Evolutionary conservation across 1,139 yeast genomes (phyloP).

Genomic region (Diutina scorzettiae): DNA sequence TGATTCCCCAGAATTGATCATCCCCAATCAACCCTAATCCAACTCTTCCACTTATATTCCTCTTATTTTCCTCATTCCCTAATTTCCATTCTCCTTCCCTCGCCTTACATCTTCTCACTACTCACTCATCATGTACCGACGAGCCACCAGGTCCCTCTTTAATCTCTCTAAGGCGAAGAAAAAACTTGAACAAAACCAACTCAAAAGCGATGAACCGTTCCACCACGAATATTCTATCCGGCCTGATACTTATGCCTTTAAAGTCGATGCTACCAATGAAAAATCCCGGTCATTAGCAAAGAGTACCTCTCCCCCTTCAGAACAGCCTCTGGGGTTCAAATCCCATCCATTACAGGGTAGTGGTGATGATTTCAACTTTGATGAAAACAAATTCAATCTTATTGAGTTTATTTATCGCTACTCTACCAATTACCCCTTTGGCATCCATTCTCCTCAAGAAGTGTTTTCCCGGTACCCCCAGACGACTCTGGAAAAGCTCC

Average conservation of each 20-base stretch:
- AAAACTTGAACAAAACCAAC: slow-evolving; percentile 9
- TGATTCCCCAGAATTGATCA: too few relatives aligned
- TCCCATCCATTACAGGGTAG: slow-evolving; percentile 22
- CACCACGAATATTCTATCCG: slow-evolving; percentile 35
- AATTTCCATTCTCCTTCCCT: too few relatives aligned
- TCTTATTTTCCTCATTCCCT: too few relatives aligned
- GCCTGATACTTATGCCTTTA: slow-evolving; percentile 38
- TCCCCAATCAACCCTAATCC: too few relatives aligned
- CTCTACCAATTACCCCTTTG: slow-evolving; percentile 35
- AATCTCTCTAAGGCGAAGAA: neutral
- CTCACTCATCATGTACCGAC: neutral
- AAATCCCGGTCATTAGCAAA: slow-evolving; percentile 8
- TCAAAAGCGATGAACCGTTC: slow-evolving; percentile 17
- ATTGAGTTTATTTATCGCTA: slow-evolving; percentile 28
- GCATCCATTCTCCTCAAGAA: slow-evolving; percentile 26
- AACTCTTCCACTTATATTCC: too few relatives aligned
- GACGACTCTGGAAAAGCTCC: slow-evolving; percentile 34
- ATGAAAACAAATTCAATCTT: slow-evolving; percentile 12
- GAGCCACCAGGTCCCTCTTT: neutral
- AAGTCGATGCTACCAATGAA: slow-evolving; percentile 22
- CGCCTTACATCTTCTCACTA: too few relatives aligned
- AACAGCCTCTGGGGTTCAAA: neutral
- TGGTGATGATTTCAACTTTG: slow-evolving; percentile 7
- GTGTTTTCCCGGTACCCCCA: slow-evolving; percentile 27
- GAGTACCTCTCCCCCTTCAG: neutral